phyloP scores from a whole-genome alignment of 163 green algal species.

The Prototheca stagnorum region DNA sequence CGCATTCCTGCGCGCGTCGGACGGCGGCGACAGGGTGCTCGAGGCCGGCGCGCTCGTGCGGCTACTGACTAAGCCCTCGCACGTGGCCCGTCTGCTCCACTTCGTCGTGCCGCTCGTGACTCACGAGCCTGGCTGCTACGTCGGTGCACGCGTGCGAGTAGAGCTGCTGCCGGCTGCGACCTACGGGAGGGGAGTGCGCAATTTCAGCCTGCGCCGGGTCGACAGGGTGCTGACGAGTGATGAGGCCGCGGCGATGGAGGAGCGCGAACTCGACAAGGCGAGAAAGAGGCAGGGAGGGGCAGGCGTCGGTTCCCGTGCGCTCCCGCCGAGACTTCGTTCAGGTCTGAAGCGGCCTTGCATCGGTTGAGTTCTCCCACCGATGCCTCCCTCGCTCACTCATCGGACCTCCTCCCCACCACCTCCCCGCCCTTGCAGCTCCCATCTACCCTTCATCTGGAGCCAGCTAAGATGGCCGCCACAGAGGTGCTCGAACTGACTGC shows the following conservation, averaged over 20 bases:
- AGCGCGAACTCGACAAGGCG: conserved; percentile 32
- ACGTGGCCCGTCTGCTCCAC: conserved; percentile 30
- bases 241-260: conserved; percentile 22
- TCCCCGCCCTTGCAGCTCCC: no score
- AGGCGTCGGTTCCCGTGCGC: no score
- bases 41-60: conserved; percentile 31
- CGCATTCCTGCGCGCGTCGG: conserved; percentile 34
- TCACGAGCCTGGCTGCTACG: conserved; percentile 18
- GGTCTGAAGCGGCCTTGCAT: no score
- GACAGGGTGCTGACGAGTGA: conserved; percentile 23
- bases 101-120: conserved; percentile 32
- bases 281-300: no score
- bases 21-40: conserved; percentile 20
- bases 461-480: conserved; percentile 14
- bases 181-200: conserved; percentile 23
- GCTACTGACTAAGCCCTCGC: conserved; percentile 33
- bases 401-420: no score
- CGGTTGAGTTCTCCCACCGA: no score
- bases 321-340: no score
- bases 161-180: conserved; percentile 36
- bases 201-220: conserved; percentile 35
- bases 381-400: no score
- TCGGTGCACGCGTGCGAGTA: conserved; percentile 34
- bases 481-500: conserved; percentile 19
- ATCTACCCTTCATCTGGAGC: conserved; percentile 19